Evolutionary conservation across 192 early-diverging fungal genomes (phyloP).

Genomic region (Backusella tarrabulga): DNA sequence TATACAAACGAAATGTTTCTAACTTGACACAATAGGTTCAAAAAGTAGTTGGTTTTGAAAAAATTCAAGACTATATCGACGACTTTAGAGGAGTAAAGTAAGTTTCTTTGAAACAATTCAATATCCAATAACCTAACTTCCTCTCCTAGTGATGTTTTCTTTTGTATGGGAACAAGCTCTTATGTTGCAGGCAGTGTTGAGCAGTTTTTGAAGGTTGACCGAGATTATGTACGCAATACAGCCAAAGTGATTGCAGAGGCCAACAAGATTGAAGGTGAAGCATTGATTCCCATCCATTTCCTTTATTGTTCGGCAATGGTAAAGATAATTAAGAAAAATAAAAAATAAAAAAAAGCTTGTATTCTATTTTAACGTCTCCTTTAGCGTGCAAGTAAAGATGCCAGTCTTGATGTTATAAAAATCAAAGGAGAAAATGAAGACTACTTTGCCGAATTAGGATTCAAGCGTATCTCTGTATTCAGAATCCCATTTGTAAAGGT

Average conservation of each 20-base stretch:
- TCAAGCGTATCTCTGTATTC: not conserved
- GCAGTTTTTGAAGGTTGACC: conserved; percentile 58
- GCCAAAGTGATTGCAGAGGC: conserved; percentile 57
- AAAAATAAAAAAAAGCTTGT: not conserved
- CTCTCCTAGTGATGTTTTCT: conserved; percentile 59
- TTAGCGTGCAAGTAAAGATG: not conserved
- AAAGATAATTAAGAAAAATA: not conserved
- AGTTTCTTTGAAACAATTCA: not conserved
- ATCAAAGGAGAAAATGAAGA: conserved; percentile 43
- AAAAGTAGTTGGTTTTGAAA: not conserved
- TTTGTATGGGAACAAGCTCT: conserved; percentile 69
- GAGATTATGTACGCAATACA: conserved; percentile 72
- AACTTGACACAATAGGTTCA: not conserved
- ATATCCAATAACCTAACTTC: not conserved
- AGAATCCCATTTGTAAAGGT: not conserved
- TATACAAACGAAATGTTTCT: not conserved
- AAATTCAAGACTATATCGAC: not conserved
- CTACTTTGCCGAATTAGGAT: not conserved
- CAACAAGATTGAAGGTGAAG: conserved; percentile 26
- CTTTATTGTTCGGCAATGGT: not conserved
- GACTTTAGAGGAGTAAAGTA: not conserved
- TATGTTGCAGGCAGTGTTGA: conserved; percentile 57
- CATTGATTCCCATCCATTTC: not conserved
- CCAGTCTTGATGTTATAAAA: conserved; percentile 41
- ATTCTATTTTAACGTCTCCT: not conserved